Base-by-base conservation (phyloP, 306 rosid species). In the Cicer judaicum region DNA sequence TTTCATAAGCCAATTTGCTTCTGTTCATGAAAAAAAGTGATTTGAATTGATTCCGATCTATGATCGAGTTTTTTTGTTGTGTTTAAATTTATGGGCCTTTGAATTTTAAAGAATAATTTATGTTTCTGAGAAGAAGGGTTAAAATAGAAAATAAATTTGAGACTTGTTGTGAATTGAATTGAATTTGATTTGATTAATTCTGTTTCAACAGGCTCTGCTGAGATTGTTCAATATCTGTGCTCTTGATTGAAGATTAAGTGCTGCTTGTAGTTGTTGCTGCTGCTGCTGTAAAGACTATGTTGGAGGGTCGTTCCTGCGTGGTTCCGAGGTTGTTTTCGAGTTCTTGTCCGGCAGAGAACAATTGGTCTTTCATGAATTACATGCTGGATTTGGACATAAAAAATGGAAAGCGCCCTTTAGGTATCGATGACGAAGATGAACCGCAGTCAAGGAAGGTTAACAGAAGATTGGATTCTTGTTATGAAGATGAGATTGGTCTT, bases 221-320 rank as follows among this genome's bases (percentile, higher is more conserved):
- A 59, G 42, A 59, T 12, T 59, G 14, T 59, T 59, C 10, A 29
- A 29, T 59, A 15, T 59, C 56, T 78, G 79, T 76, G 55, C 78
- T 76, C 78, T 54, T 62, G 83, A 79, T 78, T 77, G 81, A 68
- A 68, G 69, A 38, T 62, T 78, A 78, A 70, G 52, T 76, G 12
- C 36, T 55, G 21, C 77, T 61, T 29, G 66, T 38, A 38, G 67
- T 29, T 59, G 42, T 8, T 38, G 13, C 12, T 24, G 34, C 12
- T 24, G 34, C 34, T 24, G 34, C 4, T 24, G 14, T 10, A 7
- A 43, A 65, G 61, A 88, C 80, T 66, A 94, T 95, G 99, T 95
- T 90, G 87, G 99, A 95, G 68, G 91, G 82, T 73, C 95, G 92
- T 60, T 88, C 90, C 76, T 86, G 84, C 14, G 50, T 87, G 71